Conservation (phyloP, 345 rosid species). For the Acer campestre region DNA sequence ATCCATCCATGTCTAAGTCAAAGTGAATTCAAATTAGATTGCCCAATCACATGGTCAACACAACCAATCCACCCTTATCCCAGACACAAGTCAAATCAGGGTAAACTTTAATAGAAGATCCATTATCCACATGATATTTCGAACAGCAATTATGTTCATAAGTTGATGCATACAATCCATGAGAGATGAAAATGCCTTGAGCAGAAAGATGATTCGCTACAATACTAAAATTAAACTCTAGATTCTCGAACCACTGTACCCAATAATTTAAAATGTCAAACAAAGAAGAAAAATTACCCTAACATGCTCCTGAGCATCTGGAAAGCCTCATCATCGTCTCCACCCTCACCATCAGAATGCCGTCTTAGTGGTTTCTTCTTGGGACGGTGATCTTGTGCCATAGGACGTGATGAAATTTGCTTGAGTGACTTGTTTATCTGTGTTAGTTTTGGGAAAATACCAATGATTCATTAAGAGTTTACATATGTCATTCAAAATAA, state of each 20-base stretch:
- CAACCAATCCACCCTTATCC: background rate
- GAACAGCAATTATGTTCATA: background rate
- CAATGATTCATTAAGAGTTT: background rate
- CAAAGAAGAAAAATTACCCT: conserved; percentile 33
- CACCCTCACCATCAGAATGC: conserved; percentile 39
- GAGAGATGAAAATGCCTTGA: background rate
- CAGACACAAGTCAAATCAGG: background rate
- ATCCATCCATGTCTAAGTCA: background rate
- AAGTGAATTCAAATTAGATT: background rate
- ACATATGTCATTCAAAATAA: background rate
- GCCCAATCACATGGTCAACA: background rate
- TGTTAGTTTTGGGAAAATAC: background rate
- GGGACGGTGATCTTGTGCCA: conserved; percentile 40
- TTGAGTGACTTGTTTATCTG: conserved; percentile 56
- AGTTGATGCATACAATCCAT: background rate
- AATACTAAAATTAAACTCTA: background rate
- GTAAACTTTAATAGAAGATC: background rate
- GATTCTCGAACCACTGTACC: background rate
- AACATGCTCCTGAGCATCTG: conserved; percentile 60
- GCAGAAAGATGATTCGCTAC: background rate
- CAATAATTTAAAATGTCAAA: conserved; percentile 3
- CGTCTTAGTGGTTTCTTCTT: conserved; percentile 55
- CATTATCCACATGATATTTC: background rate
- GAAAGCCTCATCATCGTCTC: conserved; percentile 51
- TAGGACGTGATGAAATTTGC: conserved; percentile 40